These are phyloP conservation scores for Xylaria sp. DNA, from an alignment of 2,329 filamentous ascomycete species.

Conservation along the genomic window DNA sequence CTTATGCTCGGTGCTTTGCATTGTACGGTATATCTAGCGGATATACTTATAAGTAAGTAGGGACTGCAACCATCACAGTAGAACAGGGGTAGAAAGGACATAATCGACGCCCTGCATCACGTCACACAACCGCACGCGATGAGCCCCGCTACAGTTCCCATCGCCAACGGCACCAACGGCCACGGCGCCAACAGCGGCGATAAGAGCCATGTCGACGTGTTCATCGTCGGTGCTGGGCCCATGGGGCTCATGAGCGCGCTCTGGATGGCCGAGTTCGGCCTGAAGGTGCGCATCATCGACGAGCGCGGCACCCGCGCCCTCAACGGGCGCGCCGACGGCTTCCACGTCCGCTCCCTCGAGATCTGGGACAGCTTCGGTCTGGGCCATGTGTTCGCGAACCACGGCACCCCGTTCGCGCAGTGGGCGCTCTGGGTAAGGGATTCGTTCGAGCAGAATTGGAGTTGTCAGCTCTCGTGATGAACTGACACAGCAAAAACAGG, in stretches of 20 bases:
- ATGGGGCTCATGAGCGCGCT: slow-evolving; percentile 28
- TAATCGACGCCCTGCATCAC: too few relatives aligned
- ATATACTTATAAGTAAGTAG: too few relatives aligned
- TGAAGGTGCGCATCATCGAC: slow-evolving; percentile 61
- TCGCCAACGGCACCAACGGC: background rate
- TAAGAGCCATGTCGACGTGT: slow-evolving; percentile 43
- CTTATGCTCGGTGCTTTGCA: too few relatives aligned
- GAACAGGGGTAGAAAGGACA: too few relatives aligned
- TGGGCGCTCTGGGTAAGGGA: slow-evolving; percentile 57
- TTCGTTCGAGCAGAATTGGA: too few relatives aligned
- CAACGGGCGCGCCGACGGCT: slow-evolving; percentile 65
- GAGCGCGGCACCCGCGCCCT: slow-evolving; percentile 55
- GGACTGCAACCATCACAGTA: too few relatives aligned
- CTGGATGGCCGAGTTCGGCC: slow-evolving; percentile 62
- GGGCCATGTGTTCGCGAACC: slow-evolving; percentile 57
- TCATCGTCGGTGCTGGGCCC: slow-evolving; percentile 56
- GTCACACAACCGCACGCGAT: too few relatives aligned
- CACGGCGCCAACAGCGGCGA: background rate
- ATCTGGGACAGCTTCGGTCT: slow-evolving; percentile 64
- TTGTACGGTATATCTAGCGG: too few relatives aligned
- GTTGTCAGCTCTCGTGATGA: too few relatives aligned
- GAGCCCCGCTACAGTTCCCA: background rate
- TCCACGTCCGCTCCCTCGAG: slow-evolving; percentile 63
- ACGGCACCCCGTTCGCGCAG: slow-evolving; percentile 60
- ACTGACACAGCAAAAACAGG: too few relatives aligned